Conservation (phyloP, 1,139 yeast species). For the Saccharomyces hybrid region DNA sequence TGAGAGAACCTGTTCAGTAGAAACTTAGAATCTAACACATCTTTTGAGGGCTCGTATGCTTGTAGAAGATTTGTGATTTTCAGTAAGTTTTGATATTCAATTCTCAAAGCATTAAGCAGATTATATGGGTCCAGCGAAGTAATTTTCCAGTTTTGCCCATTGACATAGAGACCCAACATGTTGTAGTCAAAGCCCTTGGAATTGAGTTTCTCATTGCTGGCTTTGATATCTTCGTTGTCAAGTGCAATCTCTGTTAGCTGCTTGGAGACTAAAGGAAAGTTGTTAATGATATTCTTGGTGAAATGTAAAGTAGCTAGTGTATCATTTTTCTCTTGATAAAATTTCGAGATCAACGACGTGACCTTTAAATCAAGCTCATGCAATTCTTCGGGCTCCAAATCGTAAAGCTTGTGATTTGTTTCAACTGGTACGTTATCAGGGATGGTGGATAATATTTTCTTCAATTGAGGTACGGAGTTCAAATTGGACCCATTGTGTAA, state of each 20-base stretch:
- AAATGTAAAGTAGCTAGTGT: slow-evolving; percentile 31
- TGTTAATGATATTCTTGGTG: slow-evolving; percentile 37
- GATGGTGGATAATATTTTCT: background rate
- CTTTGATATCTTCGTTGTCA: slow-evolving; percentile 8
- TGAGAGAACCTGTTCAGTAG: slow-evolving; percentile 17
- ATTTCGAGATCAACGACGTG: slow-evolving; percentile 38
- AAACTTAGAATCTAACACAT: slow-evolving; percentile 8
- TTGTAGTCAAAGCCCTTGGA: slow-evolving; percentile 25
- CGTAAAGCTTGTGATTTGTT: slow-evolving; percentile 25
- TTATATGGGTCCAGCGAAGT: slow-evolving; percentile 19
- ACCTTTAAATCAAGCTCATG: slow-evolving; percentile 41
- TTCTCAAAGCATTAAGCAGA: slow-evolving; percentile 15
- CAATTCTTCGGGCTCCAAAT: slow-evolving; percentile 34
- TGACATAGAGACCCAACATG: slow-evolving; percentile 47
- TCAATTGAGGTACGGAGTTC: background rate
- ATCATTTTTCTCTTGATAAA: slow-evolving; percentile 21
- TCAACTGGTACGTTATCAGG: slow-evolving; percentile 1
- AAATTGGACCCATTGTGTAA: background rate
- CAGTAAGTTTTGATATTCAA: slow-evolving; percentile 15
- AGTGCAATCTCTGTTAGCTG: slow-evolving; percentile 15
- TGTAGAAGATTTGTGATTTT: slow-evolving; percentile 2
- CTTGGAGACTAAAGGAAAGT: slow-evolving; percentile 45
- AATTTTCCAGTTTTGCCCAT: slow-evolving; percentile 44
- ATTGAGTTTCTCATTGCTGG: slow-evolving; percentile 11
- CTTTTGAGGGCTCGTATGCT: slow-evolving; percentile 2